Base-by-base conservation (phyloP, 2,329 filamentous ascomycete species). In the Hymenoscyphus fraxineus region DNA sequence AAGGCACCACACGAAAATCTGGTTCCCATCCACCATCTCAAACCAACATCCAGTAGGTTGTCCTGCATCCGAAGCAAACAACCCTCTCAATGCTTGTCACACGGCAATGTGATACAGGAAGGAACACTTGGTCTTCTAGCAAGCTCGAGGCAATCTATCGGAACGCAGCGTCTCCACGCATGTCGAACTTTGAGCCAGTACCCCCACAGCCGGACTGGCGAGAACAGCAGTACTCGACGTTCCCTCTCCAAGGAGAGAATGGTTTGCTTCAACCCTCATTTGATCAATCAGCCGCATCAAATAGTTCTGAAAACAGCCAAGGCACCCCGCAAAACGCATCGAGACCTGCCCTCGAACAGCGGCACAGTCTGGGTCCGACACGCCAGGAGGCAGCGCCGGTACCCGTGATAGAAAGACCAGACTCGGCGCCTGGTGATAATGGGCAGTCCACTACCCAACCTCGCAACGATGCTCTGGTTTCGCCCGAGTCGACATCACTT, bases 391-490 rank as follows among this genome's bases (percentile, higher is more conserved):
- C 62, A 58, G 66, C 70, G 58, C 62, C 68, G 62, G 64, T 62
- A 9, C 62, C 69, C 7, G 65, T 60, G 27, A 70, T 71, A 64
- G 73, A 76, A 57, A 64, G 73, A 54, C 71, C 72, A 39, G 73
- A 73, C 58, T 74, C 74, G 35, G 73, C 72, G 27, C 71, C 73
- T 32, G 73, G 67, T 62, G 69, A 74, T 62, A 65, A 65, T 66
- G 64, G 64, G 32, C 66, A 68, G 40, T 61, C 64, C 55, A 54
- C 57, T 22, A 78, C 80, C 63, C 67, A 76, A 31, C 69, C 67
- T 4, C 76, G 77, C 59, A 78, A 81, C 61, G 79, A 80, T 56
- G 76, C 77, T 5, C 65, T 80, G 19, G 75, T 74, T 38, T 78
- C 79, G 27, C 73, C 75, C 9, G 79, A 80, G 65, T 76, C 78